Evolutionary conservation across 345 rosid species (phyloP).

Genomic region (Salix viminalis): DNA sequence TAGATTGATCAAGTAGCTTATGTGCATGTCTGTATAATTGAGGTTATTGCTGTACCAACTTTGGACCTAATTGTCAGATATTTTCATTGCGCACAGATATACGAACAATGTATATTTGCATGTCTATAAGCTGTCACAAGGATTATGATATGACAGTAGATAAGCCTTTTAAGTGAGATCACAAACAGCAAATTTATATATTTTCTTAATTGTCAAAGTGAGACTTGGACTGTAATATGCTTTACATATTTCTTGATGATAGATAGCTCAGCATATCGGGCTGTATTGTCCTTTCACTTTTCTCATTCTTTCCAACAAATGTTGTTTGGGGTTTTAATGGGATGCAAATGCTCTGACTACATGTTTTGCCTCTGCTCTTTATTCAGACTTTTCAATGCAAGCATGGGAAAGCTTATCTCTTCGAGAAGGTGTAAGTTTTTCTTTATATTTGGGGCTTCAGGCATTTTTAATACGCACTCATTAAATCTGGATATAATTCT

Average conservation of each 20-base stretch:
- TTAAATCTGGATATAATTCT: background rate
- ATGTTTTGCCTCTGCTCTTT: constrained; percentile 28
- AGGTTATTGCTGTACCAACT: background rate
- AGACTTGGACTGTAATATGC: background rate
- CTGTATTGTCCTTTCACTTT: background rate
- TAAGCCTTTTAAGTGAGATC: background rate
- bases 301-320: constrained; percentile 11
- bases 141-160: background rate
- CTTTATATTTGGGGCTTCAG: constrained; percentile 32
- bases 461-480: background rate
- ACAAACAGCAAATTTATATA: background rate
- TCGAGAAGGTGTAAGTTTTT: constrained; percentile 89
- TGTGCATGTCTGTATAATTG: background rate
- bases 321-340: constrained; percentile 5
- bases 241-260: background rate
- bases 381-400: constrained; percentile 79
- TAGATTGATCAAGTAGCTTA: background rate
- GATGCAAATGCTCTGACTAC: constrained; percentile 33
- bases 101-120: background rate
- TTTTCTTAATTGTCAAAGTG: background rate
- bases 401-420: constrained; percentile 98
- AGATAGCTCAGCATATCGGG: constrained; percentile 2
- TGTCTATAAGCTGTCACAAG: background rate
- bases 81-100: background rate
- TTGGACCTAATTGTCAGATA: background rate